Base-by-base conservation (phyloP, 495 filamentous ascomycete genomes). In the Trichoderma orchidacearum region DNA sequence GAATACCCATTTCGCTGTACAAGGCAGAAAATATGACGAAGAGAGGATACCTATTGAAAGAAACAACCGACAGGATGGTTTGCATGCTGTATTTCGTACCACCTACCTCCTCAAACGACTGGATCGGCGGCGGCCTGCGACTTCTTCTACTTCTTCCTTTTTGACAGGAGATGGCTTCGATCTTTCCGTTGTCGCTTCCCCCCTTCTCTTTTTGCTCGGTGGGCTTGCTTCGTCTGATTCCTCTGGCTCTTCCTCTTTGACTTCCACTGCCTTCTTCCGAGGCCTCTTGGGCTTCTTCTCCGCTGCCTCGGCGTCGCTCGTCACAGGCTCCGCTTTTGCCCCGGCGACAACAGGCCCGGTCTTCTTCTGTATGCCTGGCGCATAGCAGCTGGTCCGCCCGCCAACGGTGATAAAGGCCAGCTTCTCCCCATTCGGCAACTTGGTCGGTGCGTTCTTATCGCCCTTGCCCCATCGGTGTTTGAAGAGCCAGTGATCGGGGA, bases 401-500 rank as follows among this genome's bases (percentile, higher is more conserved):
- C 91, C 90, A 5, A 96, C 91, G 12, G 84, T 96, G 23, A 96
- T 60, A 62, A 85, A 90, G 0, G 79, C 81, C 30, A 97, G 83
- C 68, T 83, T 89, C 56, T 87, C 85, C 0, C 93, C 93, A 60
- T 84, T 95, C 2, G 90, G 90, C 25, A 96, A 69, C 17, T 71
- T 80, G 3, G 75, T 75, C 0, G 74, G 54, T 5, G 76, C 75
- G 54, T 86, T 85, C 65, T 91, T 91, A 70, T 87, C 87, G 13
- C 91, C 91, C 64, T 94, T 95, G 9, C 83, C 76, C 92, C 91
- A 96, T 18, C 93, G 82, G 67, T 95, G 80, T 50, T 88, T 83
- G 75, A 96, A 94, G 29, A 98, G 72, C 93, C 92, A 98, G 56
- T 91, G 74, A 45, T 90, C 79, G 0, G 93, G 93, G 62, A 96